Evolutionary conservation across 495 filamentous ascomycete genomes (phyloP), one percentile per base, ranked within the genome.

Genomic region (Chaetomium fimeti): DNA sequence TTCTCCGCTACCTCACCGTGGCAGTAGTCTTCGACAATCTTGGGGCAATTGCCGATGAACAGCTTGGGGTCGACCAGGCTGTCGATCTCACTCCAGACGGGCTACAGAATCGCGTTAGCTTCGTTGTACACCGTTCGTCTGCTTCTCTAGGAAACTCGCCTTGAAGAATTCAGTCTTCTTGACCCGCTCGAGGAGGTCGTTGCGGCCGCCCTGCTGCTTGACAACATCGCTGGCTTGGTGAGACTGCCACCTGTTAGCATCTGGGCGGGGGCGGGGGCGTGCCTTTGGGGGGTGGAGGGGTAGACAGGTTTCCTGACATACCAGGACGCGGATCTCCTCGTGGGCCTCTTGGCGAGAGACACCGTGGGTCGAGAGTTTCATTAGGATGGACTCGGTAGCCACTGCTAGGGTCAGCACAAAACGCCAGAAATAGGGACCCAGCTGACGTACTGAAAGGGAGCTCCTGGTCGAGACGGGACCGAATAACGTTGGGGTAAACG

Each of bases 321-420:
- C 68, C 63, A 97, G 82, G 16, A 96, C 89, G 61, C 90, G 86
- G 78, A 98, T 92, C 72, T 91, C 81, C 79, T 98, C 94, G 74
- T 98, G 95, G 4, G 94, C 89, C 27, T 97, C 90, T 74, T 98
- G 94, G 57, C 95, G 82, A 47, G 86, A 91, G 16, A 82, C 83
- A 32, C 92, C 92, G 67, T 88, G 83, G 64, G 83, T 82, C 45
- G 90, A 87, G 56, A 94, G 83, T 71, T 85, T 86, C 92, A 96
- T 96, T 75, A 98, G 91, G 70, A 97, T 89, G 76, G 88, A 82
- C 74, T 87, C 90, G 67, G 91, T 93, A 6, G 88, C 86, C 89
- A 94, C 65, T 67, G 48, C n/a, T 13, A 51, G 8, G 57, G 53
- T 65, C n/a, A 65, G 62, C 18, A 62, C 53, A 16, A 53, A n/a